Base-by-base conservation (phyloP, 768 basidiomycete species). In the Termitomyces sp. region DNA sequence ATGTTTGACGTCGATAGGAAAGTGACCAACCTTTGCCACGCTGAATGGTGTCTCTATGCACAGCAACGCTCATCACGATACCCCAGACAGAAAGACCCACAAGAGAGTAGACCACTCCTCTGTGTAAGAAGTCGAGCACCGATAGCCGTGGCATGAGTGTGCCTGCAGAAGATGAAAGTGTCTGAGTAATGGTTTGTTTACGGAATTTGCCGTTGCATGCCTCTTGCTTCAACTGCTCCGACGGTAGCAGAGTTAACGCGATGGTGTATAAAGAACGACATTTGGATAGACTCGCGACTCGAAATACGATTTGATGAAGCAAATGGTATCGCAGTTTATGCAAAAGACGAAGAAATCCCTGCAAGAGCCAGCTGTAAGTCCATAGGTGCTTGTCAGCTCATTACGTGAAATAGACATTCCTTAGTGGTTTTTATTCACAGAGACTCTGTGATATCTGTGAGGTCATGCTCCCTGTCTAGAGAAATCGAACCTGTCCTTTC, bases 381-480 rank as follows among this genome's bases (percentile, higher is more conserved):
- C 40, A 54, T 41, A 44, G 48, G 46, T 44, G 55, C 41, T 46
- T 44, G 32, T 32, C 41, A 40, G 28, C 43, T 61, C 26, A 59
- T 50, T 64, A 52, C 10, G 26, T 6, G 54, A 51, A 38, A 46
- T 55, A 48, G 9, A 2, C 6, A 55, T 44, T 53, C 40, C 50
- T 10, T 51, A 91, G 89, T 90, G 52, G 86, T 83, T 8, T 76
- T 75, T 38, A 89, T 90, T 65, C 84, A 87, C 38, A 88, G 84
- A 70, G 61, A 73, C 56, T 76, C 81, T 48, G 79, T 90, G 20
- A 75, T 91, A 20, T 90, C 89, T 35, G 80, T 78, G 48, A 78
- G 77, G 63, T 81, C 82, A 0, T 86, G 82, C 69, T 74, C 77
- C 44, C 67, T 85, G 49, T 75, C 79, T 36, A 69, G 68, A 26